These are phyloP conservation scores for Sporothrix variecibatus DNA, from an alignment of 2,329 filamentous ascomycete genomes.

Conservation along the genomic window DNA sequence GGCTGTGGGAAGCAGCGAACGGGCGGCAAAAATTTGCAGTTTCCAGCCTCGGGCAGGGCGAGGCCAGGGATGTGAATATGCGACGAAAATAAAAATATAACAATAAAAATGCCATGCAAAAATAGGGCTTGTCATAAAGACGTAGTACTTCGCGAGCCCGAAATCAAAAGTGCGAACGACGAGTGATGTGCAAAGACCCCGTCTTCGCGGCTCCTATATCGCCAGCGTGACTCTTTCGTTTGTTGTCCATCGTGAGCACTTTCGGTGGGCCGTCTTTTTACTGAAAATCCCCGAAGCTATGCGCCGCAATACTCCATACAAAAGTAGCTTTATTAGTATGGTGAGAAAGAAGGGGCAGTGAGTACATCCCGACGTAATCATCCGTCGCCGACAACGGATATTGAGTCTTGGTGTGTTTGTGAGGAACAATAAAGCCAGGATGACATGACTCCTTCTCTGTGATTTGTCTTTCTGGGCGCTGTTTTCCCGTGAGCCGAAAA, in stretches of 20 bases:
- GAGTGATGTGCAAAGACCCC: not conserved
- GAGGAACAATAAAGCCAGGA: not conserved
- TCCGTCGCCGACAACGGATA: slow-evolving; percentile 11
- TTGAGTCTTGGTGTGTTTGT: not conserved
- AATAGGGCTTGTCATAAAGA: not conserved
- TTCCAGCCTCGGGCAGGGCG: not conserved
- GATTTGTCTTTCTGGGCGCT: not conserved
- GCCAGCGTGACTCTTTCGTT: not conserved
- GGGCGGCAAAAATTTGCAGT: not conserved
- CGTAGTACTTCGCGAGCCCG: not conserved
- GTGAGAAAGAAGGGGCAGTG: not conserved
- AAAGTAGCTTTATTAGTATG: not conserved
- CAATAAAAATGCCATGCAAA: not conserved
- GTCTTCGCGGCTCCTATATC: not conserved
- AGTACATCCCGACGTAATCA: not conserved
- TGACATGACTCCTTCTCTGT: not conserved
- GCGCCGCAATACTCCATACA: not conserved
- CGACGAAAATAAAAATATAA: not conserved
- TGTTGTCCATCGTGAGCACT: not conserved
- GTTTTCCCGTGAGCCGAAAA: not conserved
- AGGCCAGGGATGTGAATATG: not conserved
- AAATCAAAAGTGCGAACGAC: not conserved
- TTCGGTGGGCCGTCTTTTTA: not conserved
- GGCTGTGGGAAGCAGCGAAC: not conserved
- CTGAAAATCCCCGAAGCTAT: not conserved